Conservation (phyloP, 441 rosid genomes). For the Gossypium aridum region DNA sequence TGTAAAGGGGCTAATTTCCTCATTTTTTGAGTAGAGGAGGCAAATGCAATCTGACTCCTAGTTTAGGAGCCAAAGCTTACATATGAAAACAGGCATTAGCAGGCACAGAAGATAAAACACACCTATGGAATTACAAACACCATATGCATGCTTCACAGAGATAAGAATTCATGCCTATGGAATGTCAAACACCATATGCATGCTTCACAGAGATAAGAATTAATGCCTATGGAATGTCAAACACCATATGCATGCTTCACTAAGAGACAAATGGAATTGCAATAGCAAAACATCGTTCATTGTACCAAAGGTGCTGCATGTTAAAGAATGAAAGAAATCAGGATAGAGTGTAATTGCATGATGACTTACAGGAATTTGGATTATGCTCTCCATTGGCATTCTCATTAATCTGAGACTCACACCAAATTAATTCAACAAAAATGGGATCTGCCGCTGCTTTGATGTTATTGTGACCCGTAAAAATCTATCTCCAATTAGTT, state of each 20-base stretch:
- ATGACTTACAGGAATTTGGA: slow-evolving; percentile 3
- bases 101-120: neutral
- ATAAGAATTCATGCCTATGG: neutral
- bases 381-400: neutral
- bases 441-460: neutral
- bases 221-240: neutral
- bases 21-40: too few relatives aligned
- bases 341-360: neutral
- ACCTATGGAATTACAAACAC: neutral
- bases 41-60: too few relatives aligned
- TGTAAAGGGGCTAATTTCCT: too few relatives aligned
- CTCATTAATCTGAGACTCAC: neutral
- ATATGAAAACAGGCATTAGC: neutral
- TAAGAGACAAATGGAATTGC: neutral
- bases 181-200: neutral
- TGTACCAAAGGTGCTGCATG: neutral
- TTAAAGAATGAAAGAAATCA: neutral
- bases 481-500: slow-evolving; percentile 7
- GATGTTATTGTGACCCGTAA: neutral
- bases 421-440: neutral
- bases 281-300: neutral
- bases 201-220: neutral
- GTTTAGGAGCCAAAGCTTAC: neutral
- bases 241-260: neutral
- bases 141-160: neutral